Evolutionary conservation across 306 rosid species (phyloP).

Genomic region (Citrullus amarus): DNA sequence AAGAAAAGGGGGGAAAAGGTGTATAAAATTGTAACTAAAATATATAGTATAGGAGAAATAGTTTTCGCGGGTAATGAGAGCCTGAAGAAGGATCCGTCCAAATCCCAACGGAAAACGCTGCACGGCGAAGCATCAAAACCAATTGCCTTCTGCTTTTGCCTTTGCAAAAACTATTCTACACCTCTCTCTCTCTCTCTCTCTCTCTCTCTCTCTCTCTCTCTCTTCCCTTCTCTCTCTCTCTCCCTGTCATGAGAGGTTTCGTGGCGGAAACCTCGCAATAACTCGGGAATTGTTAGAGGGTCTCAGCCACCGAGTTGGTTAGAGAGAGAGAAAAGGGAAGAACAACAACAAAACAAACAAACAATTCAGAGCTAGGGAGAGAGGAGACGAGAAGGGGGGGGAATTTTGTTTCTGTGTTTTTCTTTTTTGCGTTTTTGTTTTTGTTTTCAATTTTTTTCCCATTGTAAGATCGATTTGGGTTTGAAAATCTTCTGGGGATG

Average conservation of each 20-base stretch:
- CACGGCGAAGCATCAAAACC: neutral
- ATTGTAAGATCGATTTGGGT: slow-evolving; percentile 1
- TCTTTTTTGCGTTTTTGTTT: neutral
- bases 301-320: slow-evolving; percentile 1
- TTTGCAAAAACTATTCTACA: neutral
- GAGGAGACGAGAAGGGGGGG: neutral
- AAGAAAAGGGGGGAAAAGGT: no score
- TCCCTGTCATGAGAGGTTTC: neutral
- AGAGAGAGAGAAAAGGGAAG: neutral
- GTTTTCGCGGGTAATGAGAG: neutral
- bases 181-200: neutral
- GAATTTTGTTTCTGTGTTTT: neutral
- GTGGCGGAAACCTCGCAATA: neutral
- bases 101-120: neutral
- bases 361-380: neutral
- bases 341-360: neutral
- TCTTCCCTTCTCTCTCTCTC: neutral
- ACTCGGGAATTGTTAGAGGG: neutral
- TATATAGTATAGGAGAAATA: neutral
- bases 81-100: neutral
- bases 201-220: neutral
- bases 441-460: neutral
- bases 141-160: neutral
- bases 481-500: neutral
- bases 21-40: neutral